Evolutionary conservation across 163 green algal genomes (phyloP), one percentile per base, ranked within the genome.

Genomic region (Scenedesmus sp.): DNA sequence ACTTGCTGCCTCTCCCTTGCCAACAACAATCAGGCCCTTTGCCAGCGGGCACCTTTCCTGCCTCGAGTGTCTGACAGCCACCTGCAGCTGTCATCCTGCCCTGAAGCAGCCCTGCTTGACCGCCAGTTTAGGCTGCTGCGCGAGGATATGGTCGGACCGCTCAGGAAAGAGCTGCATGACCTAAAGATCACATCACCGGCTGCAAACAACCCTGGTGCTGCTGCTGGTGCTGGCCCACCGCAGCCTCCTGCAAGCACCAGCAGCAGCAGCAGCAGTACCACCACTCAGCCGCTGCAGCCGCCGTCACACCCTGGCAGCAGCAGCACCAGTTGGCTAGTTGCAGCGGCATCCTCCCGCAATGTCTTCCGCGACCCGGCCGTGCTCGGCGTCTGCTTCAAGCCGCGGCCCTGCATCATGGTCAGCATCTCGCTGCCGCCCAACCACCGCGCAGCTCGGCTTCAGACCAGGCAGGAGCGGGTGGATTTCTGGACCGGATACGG

Each of bases 91-190:
- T 18, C 81, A 22, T 20, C 51, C 13, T 88, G 81, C n/a, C 73
- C 82, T 76, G 92, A 95, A 56, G 93, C 92, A 4, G 82, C 61
- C 0, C 79, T 94, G 56, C 90, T 95, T 49, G 93, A 95, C 90
- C 84, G 92, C 24, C 92, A 94, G 51, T 95, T 95, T 88, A 73
- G 93, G 44, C 91, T 97, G 81, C 86, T 97, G 61, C 65, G 95
- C 0, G 94, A 97, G 44, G 95, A 97, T 51, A 88, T 97, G 70
- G 61, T 96, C 43, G 87, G 70, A 33, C 90, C 94, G 20, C 90
- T 97, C 35, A 76, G 93, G 0, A 24, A 91, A 49, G 76, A 83
- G 40, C 88, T 95, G 30, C 24, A 56, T 6, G 61, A 24, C 9
- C 79, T 95, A 7, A 68, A 76, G 68, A 76, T 94, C 81, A 90